Evolutionary conservation across 1,284 basidiomycete genomes (phyloP).

Genomic region (Cryptococcus sp.): DNA sequence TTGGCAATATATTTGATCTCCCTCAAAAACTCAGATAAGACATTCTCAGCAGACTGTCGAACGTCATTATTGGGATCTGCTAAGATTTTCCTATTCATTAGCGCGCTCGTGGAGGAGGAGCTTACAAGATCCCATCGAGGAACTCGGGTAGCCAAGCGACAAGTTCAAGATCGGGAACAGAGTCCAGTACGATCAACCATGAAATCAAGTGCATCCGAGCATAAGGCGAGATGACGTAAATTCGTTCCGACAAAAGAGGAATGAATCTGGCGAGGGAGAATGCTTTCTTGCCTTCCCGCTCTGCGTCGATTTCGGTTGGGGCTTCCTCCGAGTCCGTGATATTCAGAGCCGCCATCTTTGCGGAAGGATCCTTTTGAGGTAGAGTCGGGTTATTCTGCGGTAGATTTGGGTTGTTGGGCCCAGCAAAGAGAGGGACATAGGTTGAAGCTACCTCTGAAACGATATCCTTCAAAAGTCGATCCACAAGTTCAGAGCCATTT

Average conservation of each 20-base stretch:
- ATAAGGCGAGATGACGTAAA: slow-evolving; percentile 92
- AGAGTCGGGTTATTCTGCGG: slow-evolving; percentile 10
- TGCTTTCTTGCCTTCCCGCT: slow-evolving; percentile 48
- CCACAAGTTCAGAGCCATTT: slow-evolving; percentile 97
- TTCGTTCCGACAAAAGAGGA: slow-evolving; percentile 85
- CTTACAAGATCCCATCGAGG: slow-evolving; percentile 85
- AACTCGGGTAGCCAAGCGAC: slow-evolving; percentile 93
- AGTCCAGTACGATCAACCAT: slow-evolving; percentile 95
- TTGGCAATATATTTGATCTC: slow-evolving; percentile 84
- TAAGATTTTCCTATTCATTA: slow-evolving; percentile 71
- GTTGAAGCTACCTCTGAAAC: slow-evolving; percentile 94
- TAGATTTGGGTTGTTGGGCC: slow-evolving; percentile 29
- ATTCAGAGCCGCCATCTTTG: slow-evolving; percentile 2
- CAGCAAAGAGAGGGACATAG: slow-evolving; percentile 76
- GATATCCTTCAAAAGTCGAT: slow-evolving; percentile 94
- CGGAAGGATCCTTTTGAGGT: slow-evolving; percentile 3
- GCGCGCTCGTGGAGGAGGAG: not conserved
- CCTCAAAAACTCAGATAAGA: slow-evolving; percentile 85
- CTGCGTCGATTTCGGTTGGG: not conserved
- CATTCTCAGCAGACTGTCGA: slow-evolving; percentile 81
- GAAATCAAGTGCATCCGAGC: slow-evolving; percentile 93
- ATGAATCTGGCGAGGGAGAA: slow-evolving; percentile 95
- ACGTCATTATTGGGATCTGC: slow-evolving; percentile 95
- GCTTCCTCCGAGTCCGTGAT: slow-evolving; percentile 1
- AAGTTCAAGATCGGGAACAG: slow-evolving; percentile 92